A percentile compares a stretch with the other conserved stretches of the same genome.
phyloP scores from a whole-genome alignment of 139 green algal genomes.

The Dunaliella primolecta region DNA sequence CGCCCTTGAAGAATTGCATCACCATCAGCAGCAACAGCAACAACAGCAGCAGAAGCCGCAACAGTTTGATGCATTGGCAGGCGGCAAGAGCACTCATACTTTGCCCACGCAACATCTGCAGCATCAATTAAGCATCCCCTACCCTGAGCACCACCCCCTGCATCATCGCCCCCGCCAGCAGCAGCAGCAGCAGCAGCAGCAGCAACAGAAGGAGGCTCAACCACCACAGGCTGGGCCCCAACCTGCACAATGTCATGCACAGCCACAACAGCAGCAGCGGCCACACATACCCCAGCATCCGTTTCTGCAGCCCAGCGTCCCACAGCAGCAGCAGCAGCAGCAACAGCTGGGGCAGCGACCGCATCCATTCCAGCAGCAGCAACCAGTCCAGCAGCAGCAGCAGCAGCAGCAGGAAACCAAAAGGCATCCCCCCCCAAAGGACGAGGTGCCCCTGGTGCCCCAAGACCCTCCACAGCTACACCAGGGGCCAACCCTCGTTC shows the following conservation, averaged over 20 bases:
- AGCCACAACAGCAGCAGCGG: slow-evolving; percentile 4
- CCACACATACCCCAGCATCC: neutral
- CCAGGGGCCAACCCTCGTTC: neutral
- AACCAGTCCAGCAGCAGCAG: neutral
- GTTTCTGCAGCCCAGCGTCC: neutral
- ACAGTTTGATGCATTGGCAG: no score
- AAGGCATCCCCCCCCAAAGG: neutral
- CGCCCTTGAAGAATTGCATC: no score
- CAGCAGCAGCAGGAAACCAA: neutral
- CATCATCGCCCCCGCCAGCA: no score
- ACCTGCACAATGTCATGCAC: no score
- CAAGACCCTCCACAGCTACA: neutral
- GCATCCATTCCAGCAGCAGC: neutral
- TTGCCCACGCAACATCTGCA: no score
- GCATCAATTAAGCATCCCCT: no score
- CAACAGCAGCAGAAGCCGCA: no score
- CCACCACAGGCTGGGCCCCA: no score
- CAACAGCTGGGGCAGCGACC: neutral
- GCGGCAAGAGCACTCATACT: no score
- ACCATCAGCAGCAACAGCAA: no score
- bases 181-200: neutral
- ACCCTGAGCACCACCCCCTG: no score
- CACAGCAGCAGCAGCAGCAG: neutral
- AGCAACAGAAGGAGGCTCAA: no score
- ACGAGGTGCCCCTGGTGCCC: neutral